Percentiles rank a stretch among this genome's conserved stretches.
Conservation (phyloP, 192 early-diverging fungal species). For the Podila clonocystis region DNA sequence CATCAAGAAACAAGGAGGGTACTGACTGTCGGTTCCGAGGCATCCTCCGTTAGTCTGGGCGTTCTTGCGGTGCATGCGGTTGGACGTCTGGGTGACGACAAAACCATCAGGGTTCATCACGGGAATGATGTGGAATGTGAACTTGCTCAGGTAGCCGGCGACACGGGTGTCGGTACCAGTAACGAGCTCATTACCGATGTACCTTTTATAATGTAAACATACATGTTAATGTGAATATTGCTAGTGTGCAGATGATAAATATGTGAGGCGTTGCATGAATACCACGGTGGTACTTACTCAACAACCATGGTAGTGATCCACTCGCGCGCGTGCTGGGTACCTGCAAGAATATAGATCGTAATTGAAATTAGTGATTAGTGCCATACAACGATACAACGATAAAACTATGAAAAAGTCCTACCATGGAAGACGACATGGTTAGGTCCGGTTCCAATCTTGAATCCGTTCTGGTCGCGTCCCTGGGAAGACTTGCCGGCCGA, state of each 20-base stretch:
- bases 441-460: constrained; percentile 37
- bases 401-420: not conserved
- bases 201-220: constrained; percentile 6
- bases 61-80: constrained; percentile 61
- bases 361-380: not conserved
- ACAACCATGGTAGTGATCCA: constrained; percentile 65
- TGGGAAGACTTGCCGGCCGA: constrained; percentile 39
- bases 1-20: not conserved
- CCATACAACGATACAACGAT: not conserved
- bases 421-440: constrained; percentile 50
- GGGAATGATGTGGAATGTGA: constrained; percentile 67
- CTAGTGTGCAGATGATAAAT: not conserved
- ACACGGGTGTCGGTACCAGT: constrained; percentile 42
- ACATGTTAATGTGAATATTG: not conserved
- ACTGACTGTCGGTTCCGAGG: constrained; percentile 51
- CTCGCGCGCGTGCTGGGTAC: constrained; percentile 70
- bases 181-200: constrained; percentile 40
- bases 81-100: constrained; percentile 54
- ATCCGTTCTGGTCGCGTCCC: constrained; percentile 28
- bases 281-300: constrained; percentile 47
- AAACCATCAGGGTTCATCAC: constrained; percentile 72
- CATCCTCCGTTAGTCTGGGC: constrained; percentile 55
- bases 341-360: constrained; percentile 23
- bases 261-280: not conserved
- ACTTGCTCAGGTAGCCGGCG: constrained; percentile 51